Evolutionary conservation across 805 yeast genomes (phyloP).

Genomic region (Zygoascus ofunaensis): DNA sequence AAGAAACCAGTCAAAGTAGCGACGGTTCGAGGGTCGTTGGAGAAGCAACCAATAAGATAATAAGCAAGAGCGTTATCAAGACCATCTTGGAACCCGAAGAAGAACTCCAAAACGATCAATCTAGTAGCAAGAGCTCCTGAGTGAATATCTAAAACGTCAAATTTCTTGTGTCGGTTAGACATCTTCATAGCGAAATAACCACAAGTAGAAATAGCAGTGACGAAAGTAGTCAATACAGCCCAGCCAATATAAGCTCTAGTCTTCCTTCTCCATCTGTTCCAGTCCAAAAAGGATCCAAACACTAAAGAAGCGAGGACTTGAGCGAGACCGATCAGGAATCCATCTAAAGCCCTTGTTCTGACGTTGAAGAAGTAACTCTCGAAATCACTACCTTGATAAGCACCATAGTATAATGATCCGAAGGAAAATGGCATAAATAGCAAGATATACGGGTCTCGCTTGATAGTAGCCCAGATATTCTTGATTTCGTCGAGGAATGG

Average conservation of each 20-base stretch:
- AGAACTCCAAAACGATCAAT: slow-evolving; percentile 40
- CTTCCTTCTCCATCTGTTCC: slow-evolving; percentile 30
- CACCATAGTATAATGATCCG: slow-evolving; percentile 54
- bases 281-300: slow-evolving; percentile 40
- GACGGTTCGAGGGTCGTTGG: slow-evolving; percentile 30
- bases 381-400: slow-evolving; percentile 48
- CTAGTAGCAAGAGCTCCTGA: slow-evolving; percentile 25
- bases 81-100: slow-evolving; percentile 39
- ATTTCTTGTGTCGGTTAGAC: slow-evolving; percentile 14
- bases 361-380: slow-evolving; percentile 46
- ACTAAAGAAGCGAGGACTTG: slow-evolving; percentile 48
- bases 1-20: slow-evolving; percentile 35
- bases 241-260: slow-evolving; percentile 41
- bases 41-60: slow-evolving; percentile 38
- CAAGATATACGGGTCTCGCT: slow-evolving; percentile 36
- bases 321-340: slow-evolving; percentile 49
- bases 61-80: slow-evolving; percentile 36
- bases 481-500: slow-evolving; percentile 36
- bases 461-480: slow-evolving; percentile 33
- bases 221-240: slow-evolving; percentile 30
- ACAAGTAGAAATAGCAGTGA: slow-evolving; percentile 35
- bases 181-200: slow-evolving; percentile 16
- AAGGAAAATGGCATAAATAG: slow-evolving; percentile 51
- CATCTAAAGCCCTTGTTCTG: slow-evolving; percentile 52
- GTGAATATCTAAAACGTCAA: slow-evolving; percentile 13